These are phyloP conservation scores for Melampsora americana DNA, from an alignment of 1,284 basidiomycete genomes.

Conservation along the genomic window DNA sequence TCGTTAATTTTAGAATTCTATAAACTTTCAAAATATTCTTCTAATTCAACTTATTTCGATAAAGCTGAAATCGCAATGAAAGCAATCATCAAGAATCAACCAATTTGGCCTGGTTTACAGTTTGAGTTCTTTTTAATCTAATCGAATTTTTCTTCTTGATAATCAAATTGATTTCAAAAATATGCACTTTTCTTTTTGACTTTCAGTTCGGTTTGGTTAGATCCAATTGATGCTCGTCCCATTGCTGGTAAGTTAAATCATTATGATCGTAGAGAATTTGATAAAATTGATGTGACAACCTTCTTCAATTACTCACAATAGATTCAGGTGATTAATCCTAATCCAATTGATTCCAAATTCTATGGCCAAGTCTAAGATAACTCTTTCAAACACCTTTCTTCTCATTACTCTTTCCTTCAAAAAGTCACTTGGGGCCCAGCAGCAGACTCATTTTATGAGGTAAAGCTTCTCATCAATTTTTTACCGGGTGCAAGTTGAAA, in stretches of 20 bases:
- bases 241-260: background rate
- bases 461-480: background rate
- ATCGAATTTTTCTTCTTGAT: background rate
- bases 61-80: slow-evolving; percentile 48
- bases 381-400: too few species aligned
- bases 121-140: background rate
- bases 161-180: background rate
- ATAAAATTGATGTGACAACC: too few species aligned
- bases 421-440: slow-evolving; percentile 51
- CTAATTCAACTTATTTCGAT: slow-evolving; percentile 47
- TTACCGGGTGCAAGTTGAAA: too few species aligned
- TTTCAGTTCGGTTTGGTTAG: background rate
- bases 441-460: slow-evolving; percentile 50
- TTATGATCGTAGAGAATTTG: too few species aligned
- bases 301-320: background rate
- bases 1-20: slow-evolving; percentile 48
- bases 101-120: slow-evolving; percentile 6
- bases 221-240: background rate
- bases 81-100: slow-evolving; percentile 44
- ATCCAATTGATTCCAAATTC: too few species aligned
- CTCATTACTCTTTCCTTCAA: background rate
- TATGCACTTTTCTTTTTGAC: background rate
- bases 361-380: too few species aligned
- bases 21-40: slow-evolving; percentile 48
- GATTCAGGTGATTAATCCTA: background rate